Conservation (phyloP, 257 asterid genomes). For the Hygrophila difformis region DNA sequence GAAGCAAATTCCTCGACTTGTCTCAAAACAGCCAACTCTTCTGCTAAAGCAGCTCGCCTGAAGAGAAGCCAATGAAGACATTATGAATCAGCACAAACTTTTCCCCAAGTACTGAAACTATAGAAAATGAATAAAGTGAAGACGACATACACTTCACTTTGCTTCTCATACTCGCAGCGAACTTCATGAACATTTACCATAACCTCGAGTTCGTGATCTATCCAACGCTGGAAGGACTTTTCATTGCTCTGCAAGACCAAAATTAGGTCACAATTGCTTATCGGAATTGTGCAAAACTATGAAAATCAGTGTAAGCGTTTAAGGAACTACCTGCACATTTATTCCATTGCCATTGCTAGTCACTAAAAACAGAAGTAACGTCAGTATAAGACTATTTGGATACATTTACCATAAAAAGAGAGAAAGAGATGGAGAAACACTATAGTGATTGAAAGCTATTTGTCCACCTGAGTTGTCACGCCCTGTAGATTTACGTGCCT, state of each 20-base stretch:
- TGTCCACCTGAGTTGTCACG: constrained; percentile 77
- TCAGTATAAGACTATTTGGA: constrained; percentile 19
- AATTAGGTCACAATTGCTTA: too few species aligned
- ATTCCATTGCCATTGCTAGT: constrained; percentile 63
- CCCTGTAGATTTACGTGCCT: constrained; percentile 83
- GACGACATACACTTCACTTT: constrained; percentile 90
- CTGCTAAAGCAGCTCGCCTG: constrained; percentile 96
- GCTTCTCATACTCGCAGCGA: constrained; percentile 98
- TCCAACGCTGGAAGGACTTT: constrained; percentile 85
- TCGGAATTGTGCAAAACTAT: too few species aligned
- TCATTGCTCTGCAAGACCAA: constrained; percentile 55
- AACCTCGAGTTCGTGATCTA: constrained; percentile 95
- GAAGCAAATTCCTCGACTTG: constrained; percentile 86
- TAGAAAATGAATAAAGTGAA: constrained; percentile 9
- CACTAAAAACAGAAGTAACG: constrained; percentile 37
- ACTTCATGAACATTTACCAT: constrained; percentile 99
- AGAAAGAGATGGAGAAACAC: not conserved
- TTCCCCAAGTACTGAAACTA: not conserved
- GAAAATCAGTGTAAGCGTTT: not conserved
- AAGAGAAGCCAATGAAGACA: constrained; percentile 19
- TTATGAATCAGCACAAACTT: not conserved
- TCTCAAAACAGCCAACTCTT: constrained; percentile 82
- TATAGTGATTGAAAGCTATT: not conserved
- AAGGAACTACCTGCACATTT: constrained; percentile 57
- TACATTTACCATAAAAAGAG: not conserved